A percentile compares a stretch with the other conserved stretches of the same genome.
phyloP scores from a whole-genome alignment of 192 early-diverging fungal species.

The Podila epicladia region DNA sequence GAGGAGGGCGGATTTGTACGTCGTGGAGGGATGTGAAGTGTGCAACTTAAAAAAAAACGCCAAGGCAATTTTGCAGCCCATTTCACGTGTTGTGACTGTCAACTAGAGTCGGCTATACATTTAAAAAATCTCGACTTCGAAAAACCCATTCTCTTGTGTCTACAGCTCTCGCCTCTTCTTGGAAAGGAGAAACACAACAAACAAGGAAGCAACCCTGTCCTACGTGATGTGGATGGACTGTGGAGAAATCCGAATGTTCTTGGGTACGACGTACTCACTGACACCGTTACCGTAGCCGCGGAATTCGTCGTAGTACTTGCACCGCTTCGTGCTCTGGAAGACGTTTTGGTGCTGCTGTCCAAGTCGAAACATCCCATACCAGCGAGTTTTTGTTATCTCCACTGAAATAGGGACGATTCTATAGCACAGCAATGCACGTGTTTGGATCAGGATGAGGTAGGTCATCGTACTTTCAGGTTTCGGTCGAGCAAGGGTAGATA shows the following conservation, averaged over 20 bases:
- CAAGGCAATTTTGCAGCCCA: neutral
- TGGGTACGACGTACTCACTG: conserved; percentile 5
- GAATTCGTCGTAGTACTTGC: conserved; percentile 10
- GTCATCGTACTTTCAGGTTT: neutral
- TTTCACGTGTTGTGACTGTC: neutral
- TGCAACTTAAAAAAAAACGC: neutral
- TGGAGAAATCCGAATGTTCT: conserved; percentile 12
- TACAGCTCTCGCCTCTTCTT: too few species aligned
- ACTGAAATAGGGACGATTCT: conserved; percentile 2
- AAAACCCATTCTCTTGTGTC: too few species aligned
- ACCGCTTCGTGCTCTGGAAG: conserved; percentile 27
- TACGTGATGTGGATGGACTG: conserved; percentile 21
- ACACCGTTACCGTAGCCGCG: conserved; percentile 10
- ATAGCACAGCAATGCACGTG: conserved; percentile 5
- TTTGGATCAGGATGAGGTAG: neutral
- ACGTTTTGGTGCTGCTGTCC: conserved; percentile 13
- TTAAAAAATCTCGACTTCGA: too few species aligned
- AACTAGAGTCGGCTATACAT: too few species aligned
- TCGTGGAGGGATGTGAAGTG: neutral
- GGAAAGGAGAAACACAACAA: too few species aligned
- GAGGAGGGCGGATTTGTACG: neutral
- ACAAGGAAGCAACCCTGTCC: neutral
- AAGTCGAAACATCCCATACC: conserved; percentile 19
- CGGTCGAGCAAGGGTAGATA: conserved; percentile 27
- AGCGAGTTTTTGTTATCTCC: conserved; percentile 11